Conservation (phyloP, 306 rosid genomes). For the Malus sylvestris region DNA sequence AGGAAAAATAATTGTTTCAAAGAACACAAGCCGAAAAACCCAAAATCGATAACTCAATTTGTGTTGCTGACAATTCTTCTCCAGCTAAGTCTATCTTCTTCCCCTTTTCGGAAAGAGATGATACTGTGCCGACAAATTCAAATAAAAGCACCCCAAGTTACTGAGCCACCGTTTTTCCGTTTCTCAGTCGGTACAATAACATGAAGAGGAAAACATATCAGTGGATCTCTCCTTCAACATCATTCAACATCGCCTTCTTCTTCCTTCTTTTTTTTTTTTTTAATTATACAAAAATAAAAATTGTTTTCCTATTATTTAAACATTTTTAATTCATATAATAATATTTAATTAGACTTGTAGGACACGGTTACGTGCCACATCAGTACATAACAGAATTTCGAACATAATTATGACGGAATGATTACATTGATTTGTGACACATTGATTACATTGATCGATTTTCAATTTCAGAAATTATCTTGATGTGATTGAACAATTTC, state of each 20-base stretch:
- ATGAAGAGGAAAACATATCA: slow-evolving; percentile 6
- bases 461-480: no score
- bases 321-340: no score
- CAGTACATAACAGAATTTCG: no score
- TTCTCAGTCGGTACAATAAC: background rate
- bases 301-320: no score
- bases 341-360: no score
- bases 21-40: slow-evolving; percentile 24
- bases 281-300: no score
- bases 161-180: slow-evolving; percentile 11
- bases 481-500: no score
- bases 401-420: no score
- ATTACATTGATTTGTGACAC: no score
- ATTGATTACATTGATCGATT: no score
- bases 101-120: background rate
- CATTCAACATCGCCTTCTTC: slow-evolving; percentile 25
- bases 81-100: slow-evolving; percentile 18
- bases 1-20: slow-evolving; percentile 22
- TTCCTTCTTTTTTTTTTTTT: no score
- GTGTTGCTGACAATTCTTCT: slow-evolving; percentile 16
- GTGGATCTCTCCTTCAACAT: slow-evolving; percentile 76
- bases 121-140: background rate
- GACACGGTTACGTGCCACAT: no score
- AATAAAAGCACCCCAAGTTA: background rate
- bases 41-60: slow-evolving; percentile 12